These are phyloP conservation scores for Pseudogymnoascus sp. DNA, from an alignment of 2,329 filamentous ascomycete genomes.

Conservation along the genomic window DNA sequence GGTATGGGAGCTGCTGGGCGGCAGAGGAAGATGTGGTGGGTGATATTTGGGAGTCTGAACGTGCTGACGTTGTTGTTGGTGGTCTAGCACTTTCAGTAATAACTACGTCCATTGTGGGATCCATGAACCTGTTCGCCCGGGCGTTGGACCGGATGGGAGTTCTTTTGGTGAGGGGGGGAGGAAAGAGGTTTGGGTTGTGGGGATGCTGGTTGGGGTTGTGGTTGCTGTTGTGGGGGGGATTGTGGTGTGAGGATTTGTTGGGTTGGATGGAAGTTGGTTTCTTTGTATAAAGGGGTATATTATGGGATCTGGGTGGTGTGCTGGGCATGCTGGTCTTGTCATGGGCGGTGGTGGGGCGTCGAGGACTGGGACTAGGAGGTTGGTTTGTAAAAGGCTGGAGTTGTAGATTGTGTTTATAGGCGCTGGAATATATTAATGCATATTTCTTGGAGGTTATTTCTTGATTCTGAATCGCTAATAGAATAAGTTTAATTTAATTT, in stretches of 20 bases:
- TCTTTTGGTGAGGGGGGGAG: neutral
- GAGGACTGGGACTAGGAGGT: neutral
- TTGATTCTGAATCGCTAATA: no score
- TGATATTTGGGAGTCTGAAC: neutral
- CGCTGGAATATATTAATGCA: no score
- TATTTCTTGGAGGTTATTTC: no score
- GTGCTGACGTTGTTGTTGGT: neutral
- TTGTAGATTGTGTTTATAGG: no score
- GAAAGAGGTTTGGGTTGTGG: neutral
- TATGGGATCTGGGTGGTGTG: neutral
- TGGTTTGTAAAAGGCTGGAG: no score
- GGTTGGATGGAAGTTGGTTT: neutral
- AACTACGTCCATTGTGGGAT: neutral
- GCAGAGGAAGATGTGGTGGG: no score
- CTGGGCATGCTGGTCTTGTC: neutral
- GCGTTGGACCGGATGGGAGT: neutral
- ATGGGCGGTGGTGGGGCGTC: neutral
- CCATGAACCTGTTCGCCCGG: neutral
- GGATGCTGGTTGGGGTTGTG: neutral
- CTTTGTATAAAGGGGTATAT: neutral
- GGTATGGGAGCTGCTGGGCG: conserved; percentile 28
- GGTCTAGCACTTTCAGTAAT: neutral
- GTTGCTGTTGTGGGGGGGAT: neutral
- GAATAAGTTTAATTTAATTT: no score
- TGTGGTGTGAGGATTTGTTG: neutral